phyloP scores from a whole-genome alignment of 345 rosid species.

The Eucalyptus caleyi region DNA sequence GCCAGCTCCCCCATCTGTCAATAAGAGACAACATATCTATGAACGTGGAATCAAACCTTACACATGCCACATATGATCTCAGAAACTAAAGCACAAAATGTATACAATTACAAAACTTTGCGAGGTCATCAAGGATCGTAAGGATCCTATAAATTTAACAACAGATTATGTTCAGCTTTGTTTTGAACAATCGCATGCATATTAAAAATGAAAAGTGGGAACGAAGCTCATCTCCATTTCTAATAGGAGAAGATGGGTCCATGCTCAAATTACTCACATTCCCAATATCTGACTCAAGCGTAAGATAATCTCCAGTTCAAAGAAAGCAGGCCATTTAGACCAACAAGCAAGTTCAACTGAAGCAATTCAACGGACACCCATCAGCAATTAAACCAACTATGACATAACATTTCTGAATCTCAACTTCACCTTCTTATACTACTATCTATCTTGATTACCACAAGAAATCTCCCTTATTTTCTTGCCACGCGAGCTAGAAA shows the following conservation, averaged over 20 bases:
- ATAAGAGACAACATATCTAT: background rate
- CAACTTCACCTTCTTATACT: background rate
- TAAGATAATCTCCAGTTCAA: background rate
- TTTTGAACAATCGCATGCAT: background rate
- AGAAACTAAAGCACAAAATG: background rate
- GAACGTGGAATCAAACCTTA: background rate
- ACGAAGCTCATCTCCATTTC: background rate
- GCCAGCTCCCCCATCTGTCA: background rate
- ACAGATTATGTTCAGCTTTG: background rate
- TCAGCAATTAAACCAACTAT: background rate
- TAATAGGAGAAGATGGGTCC: background rate
- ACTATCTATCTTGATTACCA: background rate
- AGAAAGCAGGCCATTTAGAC: background rate
- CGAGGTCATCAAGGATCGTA: background rate
- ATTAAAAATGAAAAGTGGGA: background rate
- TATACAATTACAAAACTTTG: background rate
- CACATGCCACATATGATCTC: background rate
- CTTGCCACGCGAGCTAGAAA: background rate
- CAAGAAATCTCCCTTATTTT: background rate
- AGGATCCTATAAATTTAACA: background rate
- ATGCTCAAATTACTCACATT: background rate
- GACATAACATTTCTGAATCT: background rate
- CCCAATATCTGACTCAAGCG: background rate
- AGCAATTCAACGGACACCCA: background rate
- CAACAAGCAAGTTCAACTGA: background rate